These are phyloP conservation scores for Tetramitus jugosus DNA, from an alignment of 208 protist genomes.

Conservation along the genomic window DNA sequence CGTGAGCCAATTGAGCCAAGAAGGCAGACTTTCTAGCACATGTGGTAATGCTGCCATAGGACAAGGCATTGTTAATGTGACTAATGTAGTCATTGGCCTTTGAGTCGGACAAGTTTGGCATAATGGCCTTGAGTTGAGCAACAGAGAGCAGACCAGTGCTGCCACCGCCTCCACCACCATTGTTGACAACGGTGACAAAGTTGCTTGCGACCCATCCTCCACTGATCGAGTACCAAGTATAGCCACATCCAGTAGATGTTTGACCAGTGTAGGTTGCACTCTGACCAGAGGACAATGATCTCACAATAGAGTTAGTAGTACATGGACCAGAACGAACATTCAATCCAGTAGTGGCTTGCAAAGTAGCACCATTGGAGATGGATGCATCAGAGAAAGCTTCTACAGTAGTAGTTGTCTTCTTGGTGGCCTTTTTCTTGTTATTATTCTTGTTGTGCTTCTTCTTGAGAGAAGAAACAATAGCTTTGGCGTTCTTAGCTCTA, in stretches of 20 bases:
- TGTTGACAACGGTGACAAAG: not conserved
- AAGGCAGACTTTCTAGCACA: not conserved
- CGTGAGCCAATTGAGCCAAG: conserved; percentile 29
- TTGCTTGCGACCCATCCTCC: not conserved
- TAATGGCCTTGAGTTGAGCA: too few species aligned
- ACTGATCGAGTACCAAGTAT: not conserved
- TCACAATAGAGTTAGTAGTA: not conserved
- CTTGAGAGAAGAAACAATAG: too few species aligned
- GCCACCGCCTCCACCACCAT: too few species aligned
- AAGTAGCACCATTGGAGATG: not conserved
- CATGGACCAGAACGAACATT: not conserved
- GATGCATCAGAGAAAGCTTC: too few species aligned
- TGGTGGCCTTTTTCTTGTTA: too few species aligned
- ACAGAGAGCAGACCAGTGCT: too few species aligned
- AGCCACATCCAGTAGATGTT: not conserved
- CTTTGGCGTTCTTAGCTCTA: too few species aligned
- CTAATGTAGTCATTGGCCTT: too few species aligned
- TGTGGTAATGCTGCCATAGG: not conserved
- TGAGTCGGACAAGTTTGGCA: too few species aligned
- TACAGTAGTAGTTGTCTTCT: too few species aligned
- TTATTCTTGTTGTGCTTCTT: too few species aligned
- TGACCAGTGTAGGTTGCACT: not conserved
- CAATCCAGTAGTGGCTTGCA: not conserved
- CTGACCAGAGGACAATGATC: not conserved
- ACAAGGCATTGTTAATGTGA: too few species aligned